Evolutionary conservation across 1,139 yeast genomes (phyloP), one percentile per base, ranked within the genome.

Genomic region (Candida tunisiensis): DNA sequence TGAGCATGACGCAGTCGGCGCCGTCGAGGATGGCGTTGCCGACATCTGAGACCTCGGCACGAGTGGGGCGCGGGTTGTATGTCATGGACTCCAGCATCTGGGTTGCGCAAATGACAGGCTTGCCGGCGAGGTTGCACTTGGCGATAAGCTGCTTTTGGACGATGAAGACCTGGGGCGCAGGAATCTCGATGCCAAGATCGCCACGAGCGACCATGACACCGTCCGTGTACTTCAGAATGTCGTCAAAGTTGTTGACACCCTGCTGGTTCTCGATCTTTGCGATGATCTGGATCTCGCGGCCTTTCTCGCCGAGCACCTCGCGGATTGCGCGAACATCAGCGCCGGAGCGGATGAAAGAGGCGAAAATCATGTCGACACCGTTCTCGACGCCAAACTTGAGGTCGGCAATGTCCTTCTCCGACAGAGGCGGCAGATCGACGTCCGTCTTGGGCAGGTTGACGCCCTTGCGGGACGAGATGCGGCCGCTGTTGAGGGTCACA

Each of bases 151-250:
- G 94, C 72, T 91, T 88, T 67, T 88, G 99, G 45, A 85, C 96
- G 50, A 91, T 88, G 55, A 88, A 83, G 38, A 88, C 99, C 67
- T 85, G 93, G 40, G 95, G 91, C 42, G 98, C 96, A 43, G 98
- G 98, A 51, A 88, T 88, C 68, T 88, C 99, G 52, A 88, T 88
- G 69, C 99, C 99, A 53, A 88, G 71, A 57, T 91, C 98, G 69
- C 98, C 99, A 64, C 99, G 75, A 49, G 99, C 99, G 55, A 88
- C 96, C 98, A 88, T 88, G 53, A 88, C 95, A 69, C 96, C 99
- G 55, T 91, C 98, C 38, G 98, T 88, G 58, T 74, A 93, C 48
- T 57, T 58, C 56, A 88, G 74, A 52, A 88, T 88, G 39, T 82
- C 95, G 58, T 88, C 98, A 56, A 88, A 88, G 74, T 88, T 88